Evolutionary conservation across 495 filamentous ascomycete genomes (phyloP).

Genomic region (Aspergillus homomorphus): DNA sequence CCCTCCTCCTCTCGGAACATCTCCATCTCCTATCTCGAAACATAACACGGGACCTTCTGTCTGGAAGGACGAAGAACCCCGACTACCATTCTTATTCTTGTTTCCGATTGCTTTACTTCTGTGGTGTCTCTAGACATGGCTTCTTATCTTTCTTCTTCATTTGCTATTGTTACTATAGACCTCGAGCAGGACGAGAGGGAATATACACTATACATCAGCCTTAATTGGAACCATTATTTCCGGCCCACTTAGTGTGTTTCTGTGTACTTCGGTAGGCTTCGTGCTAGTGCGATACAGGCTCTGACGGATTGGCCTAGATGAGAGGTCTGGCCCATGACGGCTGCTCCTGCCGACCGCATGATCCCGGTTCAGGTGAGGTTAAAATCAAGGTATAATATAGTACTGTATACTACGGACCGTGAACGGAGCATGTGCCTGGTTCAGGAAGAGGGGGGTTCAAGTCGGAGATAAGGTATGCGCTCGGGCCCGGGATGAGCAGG

Average conservation of each 20-base stretch:
- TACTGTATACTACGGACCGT: not conserved
- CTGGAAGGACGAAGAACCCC: too few relatives aligned
- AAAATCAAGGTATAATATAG: too few relatives aligned
- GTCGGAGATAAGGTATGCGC: slow-evolving; percentile 4
- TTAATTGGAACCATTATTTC: not conserved
- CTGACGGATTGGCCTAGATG: not conserved
- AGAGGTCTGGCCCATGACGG: not conserved
- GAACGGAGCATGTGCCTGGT: too few relatives aligned
- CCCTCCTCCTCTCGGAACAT: slow-evolving; percentile 8
- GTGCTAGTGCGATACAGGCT: not conserved
- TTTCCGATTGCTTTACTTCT: not conserved
- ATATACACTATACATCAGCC: slow-evolving; percentile 1
- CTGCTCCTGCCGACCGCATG: not conserved
- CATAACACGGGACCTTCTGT: not conserved
- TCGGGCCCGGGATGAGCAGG: slow-evolving; percentile 7
- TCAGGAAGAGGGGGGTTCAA: too few relatives aligned
- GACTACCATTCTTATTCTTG: not conserved
- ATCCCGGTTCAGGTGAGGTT: not conserved
- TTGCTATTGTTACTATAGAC: slow-evolving; percentile 1
- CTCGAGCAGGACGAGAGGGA: slow-evolving; percentile 5
- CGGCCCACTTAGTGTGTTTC: not conserved
- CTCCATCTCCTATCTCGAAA: slow-evolving; percentile 7
- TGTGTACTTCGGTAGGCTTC: not conserved
- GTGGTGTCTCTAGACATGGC: not conserved
- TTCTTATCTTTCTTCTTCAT: not conserved